These are phyloP conservation scores for Truncatella angustata DNA, from an alignment of 2,329 filamentous ascomycete genomes.

Conservation along the genomic window DNA sequence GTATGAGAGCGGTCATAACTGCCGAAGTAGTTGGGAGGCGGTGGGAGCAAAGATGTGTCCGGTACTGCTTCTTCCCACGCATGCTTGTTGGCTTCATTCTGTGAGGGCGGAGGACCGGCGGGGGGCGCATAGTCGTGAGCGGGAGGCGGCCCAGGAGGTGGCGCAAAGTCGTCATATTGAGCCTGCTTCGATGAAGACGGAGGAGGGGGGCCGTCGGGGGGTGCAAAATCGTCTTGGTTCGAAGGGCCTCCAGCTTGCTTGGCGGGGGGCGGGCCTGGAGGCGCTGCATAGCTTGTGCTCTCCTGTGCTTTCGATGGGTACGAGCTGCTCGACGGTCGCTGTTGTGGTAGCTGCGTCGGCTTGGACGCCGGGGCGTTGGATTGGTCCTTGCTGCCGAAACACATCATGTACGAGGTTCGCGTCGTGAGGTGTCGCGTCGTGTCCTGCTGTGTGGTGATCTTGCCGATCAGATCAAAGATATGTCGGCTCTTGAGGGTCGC, in stretches of 20 bases:
- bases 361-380: slow-evolving; percentile 37
- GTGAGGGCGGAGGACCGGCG: slow-evolving; percentile 32
- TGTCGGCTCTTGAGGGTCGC: no score
- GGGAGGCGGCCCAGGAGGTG: slow-evolving; percentile 32
- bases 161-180: slow-evolving; percentile 21
- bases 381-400: slow-evolving; percentile 46
- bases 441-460: neutral
- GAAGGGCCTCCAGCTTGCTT: slow-evolving; percentile 14
- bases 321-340: slow-evolving; percentile 19
- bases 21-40: slow-evolving; percentile 65
- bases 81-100: slow-evolving; percentile 39
- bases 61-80: slow-evolving; percentile 71
- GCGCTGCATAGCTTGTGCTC: slow-evolving; percentile 27
- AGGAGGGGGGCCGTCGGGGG: slow-evolving; percentile 36
- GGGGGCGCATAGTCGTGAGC: slow-evolving; percentile 33
- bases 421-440: neutral
- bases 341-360: slow-evolving; percentile 28
- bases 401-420: slow-evolving; percentile 39
- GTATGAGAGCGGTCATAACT: slow-evolving; percentile 64
- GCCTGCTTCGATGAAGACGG: slow-evolving; percentile 21
- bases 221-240: slow-evolving; percentile 22
- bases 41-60: slow-evolving; percentile 70
- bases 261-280: slow-evolving; percentile 34
- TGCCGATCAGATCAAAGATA: no score
- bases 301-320: slow-evolving; percentile 17